phyloP scores from a whole-genome alignment of 139 green algal genomes.

The Spirogloea muscicola region DNA sequence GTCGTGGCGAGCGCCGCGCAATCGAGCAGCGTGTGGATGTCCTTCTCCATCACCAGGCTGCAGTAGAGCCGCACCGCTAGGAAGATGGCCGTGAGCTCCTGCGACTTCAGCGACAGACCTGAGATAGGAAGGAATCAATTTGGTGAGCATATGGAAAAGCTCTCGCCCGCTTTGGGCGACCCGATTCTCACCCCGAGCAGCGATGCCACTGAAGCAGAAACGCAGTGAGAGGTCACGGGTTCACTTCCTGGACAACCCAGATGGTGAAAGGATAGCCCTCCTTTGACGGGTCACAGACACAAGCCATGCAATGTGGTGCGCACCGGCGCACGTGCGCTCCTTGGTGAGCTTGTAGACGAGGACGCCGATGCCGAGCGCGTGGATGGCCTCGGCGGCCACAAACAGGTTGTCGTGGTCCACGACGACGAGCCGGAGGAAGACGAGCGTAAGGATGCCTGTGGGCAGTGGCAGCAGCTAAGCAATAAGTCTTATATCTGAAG shows the following conservation, averaged over 20 bases:
- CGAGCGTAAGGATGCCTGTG: conserved; percentile 46
- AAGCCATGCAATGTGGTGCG: too few species aligned
- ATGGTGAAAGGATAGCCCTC: too few species aligned
- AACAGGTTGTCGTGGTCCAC: conserved; percentile 97
- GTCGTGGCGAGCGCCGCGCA: conserved; percentile 80
- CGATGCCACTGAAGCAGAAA: too few species aligned
- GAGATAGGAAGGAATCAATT: too few species aligned
- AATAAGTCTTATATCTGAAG: too few species aligned
- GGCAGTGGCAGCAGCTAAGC: too few species aligned
- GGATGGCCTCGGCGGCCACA: conserved; percentile 82
- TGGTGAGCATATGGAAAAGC: too few species aligned
- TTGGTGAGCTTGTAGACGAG: conserved; percentile 89
- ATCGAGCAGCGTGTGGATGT: conserved; percentile 97
- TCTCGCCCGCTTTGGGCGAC: too few species aligned
- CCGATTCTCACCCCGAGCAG: too few species aligned
- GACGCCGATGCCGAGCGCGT: conserved; percentile 89
- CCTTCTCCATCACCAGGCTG: conserved; percentile 99
- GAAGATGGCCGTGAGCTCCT: conserved; percentile 90
- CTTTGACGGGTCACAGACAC: too few species aligned
- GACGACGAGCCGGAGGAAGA: conserved; percentile 79
- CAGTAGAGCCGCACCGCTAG: conserved; percentile 81
- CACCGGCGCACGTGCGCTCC: conserved; percentile 83
- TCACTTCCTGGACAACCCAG: too few species aligned
- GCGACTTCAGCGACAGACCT: conserved; percentile 83
- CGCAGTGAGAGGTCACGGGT: too few species aligned